These are phyloP conservation scores for Hansenula lynferdii DNA, from an alignment of 1,139 yeast species.

Conservation along the genomic window DNA sequence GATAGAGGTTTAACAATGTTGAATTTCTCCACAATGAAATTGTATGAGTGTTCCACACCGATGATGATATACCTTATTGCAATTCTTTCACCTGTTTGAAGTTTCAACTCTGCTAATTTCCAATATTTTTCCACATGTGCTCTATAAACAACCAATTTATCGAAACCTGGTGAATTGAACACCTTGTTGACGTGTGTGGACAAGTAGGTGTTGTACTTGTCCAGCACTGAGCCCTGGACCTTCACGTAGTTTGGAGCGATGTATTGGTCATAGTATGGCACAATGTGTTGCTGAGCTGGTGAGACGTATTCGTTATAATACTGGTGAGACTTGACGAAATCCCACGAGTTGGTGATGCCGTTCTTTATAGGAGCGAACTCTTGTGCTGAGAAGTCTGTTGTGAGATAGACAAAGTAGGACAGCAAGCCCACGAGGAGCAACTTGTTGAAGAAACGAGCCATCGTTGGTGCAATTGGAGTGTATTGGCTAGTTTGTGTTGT, in stretches of 20 bases:
- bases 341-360: not conserved
- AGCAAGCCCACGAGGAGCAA: not conserved
- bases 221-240: constrained; percentile 3
- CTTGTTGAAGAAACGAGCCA: not conserved
- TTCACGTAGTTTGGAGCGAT: constrained; percentile 11
- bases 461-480: too few species aligned
- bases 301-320: constrained; percentile 15
- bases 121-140: too few species aligned
- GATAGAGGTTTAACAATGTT: constrained; percentile 2
- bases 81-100: not conserved
- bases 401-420: not conserved
- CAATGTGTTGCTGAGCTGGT: constrained; percentile 10
- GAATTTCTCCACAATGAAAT: not conserved
- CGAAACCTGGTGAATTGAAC: constrained; percentile 6
- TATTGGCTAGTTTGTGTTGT: too few species aligned
- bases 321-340: constrained; percentile 4
- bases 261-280: constrained; percentile 9
- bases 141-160: not conserved
- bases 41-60: not conserved
- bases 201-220: constrained; percentile 11
- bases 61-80: not conserved
- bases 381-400: not conserved
- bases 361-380: not conserved
- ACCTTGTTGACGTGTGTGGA: constrained; percentile 12
- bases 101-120: too few species aligned